phyloP scores from a whole-genome alignment of 805 yeast species.

The Torulaspora quercuum region DNA sequence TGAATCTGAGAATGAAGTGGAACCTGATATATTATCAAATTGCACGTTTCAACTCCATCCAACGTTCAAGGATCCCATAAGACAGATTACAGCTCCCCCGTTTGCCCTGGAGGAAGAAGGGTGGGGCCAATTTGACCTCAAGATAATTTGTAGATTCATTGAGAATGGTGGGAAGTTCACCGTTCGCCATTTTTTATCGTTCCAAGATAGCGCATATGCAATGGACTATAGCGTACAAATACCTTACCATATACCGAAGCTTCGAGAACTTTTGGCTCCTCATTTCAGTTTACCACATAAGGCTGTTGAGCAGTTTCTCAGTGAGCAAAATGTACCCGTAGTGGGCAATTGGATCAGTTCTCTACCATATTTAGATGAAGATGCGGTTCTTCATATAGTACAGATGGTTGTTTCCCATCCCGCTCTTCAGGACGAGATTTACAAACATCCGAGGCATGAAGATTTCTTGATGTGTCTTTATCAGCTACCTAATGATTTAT shows the following conservation, averaged over 20 bases:
- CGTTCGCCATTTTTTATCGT: constrained; percentile 79
- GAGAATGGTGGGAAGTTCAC: constrained; percentile 82
- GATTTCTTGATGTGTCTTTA: constrained; percentile 25
- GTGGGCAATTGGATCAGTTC: constrained; percentile 15
- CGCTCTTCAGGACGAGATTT: constrained; percentile 24
- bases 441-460: constrained; percentile 21
- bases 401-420: constrained; percentile 26
- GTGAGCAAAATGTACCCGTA: constrained; percentile 36
- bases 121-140: constrained; percentile 96
- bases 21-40: constrained; percentile 78
- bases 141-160: constrained; percentile 63
- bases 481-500: constrained; percentile 29
- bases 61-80: constrained; percentile 79
- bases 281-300: constrained; percentile 69
- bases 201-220: constrained; percentile 66
- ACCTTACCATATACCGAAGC: constrained; percentile 65
- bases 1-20: constrained; percentile 69
- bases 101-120: constrained; percentile 85
- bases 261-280: constrained; percentile 63
- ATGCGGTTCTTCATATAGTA: constrained; percentile 26
- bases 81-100: constrained; percentile 72
- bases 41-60: constrained; percentile 91
- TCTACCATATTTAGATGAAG: constrained; percentile 25
- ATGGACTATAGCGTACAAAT: constrained; percentile 70
- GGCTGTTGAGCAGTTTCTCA: constrained; percentile 32